Conservation (phyloP, 2,329 filamentous ascomycete genomes). For the Alternaria atra region DNA sequence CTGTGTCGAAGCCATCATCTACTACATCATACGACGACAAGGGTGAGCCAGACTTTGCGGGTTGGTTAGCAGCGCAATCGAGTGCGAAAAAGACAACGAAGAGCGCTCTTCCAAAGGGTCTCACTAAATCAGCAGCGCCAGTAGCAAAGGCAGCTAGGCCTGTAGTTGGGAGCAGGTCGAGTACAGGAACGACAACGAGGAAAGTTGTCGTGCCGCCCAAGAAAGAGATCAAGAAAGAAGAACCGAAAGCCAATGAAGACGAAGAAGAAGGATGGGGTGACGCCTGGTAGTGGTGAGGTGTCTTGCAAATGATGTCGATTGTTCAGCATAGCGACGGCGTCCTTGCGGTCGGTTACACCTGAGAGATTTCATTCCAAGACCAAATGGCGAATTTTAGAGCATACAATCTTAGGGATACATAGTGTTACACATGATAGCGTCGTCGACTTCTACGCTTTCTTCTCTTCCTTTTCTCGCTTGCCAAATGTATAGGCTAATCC, state of each 20-base stretch:
- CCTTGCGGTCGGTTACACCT: slow-evolving; percentile 8
- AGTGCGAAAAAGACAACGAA: slow-evolving; percentile 71
- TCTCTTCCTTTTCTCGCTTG: slow-evolving; percentile 50
- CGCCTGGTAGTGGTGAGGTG: slow-evolving; percentile 41
- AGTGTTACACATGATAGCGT: slow-evolving; percentile 9
- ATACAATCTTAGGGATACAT: slow-evolving; percentile 6
- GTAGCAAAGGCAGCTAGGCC: slow-evolving; percentile 47
- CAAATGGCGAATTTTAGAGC: background rate
- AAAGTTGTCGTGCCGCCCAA: slow-evolving; percentile 39
- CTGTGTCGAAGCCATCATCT: slow-evolving; percentile 45
- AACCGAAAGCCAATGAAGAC: slow-evolving; percentile 54
- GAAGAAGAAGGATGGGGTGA: slow-evolving; percentile 52
- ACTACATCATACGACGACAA: slow-evolving; percentile 76
- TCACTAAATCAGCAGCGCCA: slow-evolving; percentile 66
- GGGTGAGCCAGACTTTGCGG: slow-evolving; percentile 92
- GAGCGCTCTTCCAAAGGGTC: slow-evolving; percentile 83
- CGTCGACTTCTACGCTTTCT: slow-evolving; percentile 17
- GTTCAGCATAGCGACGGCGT: slow-evolving; percentile 23
- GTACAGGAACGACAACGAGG: slow-evolving; percentile 43
- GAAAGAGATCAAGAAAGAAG: slow-evolving; percentile 43
- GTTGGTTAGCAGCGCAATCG: slow-evolving; percentile 89
- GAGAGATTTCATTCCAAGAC: slow-evolving; percentile 1
- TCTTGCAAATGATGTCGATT: slow-evolving; percentile 5
- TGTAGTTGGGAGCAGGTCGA: slow-evolving; percentile 40
- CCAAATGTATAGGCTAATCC: slow-evolving; percentile 63